Conservation (phyloP, 805 yeast genomes). For the Debaryomyces maramus region DNA sequence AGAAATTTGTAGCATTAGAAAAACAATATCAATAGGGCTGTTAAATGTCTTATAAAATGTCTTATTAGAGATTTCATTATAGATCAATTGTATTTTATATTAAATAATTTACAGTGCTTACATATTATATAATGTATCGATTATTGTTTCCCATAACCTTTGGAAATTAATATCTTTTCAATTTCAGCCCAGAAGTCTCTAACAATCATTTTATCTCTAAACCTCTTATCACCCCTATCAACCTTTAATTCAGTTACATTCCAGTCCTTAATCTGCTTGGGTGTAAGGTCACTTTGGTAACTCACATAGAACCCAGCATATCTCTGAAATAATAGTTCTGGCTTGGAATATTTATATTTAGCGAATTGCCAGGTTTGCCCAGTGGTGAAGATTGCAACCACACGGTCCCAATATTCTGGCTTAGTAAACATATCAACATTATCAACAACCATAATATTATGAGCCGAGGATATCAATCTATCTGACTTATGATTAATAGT, state of each 20-base stretch:
- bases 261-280: constrained; percentile 79
- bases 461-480: constrained; percentile 49
- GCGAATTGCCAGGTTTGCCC: constrained; percentile 98
- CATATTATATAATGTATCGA: not conserved
- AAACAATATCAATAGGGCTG: constrained; percentile 39
- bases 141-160: constrained; percentile 50
- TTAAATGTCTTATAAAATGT: constrained; percentile 1
- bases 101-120: not conserved
- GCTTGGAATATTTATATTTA: constrained; percentile 79
- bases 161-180: constrained; percentile 67
- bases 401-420: constrained; percentile 98
- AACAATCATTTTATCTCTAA: constrained; percentile 84
- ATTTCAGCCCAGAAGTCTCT: constrained; percentile 82
- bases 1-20: constrained; percentile 57
- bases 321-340: constrained; percentile 76
- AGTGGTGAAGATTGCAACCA: constrained; percentile 91
- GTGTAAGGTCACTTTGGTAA: constrained; percentile 77
- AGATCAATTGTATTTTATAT: not conserved
- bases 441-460: constrained; percentile 79
- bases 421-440: constrained; percentile 79
- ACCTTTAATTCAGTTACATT: constrained; percentile 76
- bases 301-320: constrained; percentile 80
- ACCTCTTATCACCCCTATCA: constrained; percentile 76
- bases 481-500: constrained; percentile 58
- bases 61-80: not conserved